Conservation (phyloP, 169 alveolate species). For the Amoebophrya sp. region DNA sequence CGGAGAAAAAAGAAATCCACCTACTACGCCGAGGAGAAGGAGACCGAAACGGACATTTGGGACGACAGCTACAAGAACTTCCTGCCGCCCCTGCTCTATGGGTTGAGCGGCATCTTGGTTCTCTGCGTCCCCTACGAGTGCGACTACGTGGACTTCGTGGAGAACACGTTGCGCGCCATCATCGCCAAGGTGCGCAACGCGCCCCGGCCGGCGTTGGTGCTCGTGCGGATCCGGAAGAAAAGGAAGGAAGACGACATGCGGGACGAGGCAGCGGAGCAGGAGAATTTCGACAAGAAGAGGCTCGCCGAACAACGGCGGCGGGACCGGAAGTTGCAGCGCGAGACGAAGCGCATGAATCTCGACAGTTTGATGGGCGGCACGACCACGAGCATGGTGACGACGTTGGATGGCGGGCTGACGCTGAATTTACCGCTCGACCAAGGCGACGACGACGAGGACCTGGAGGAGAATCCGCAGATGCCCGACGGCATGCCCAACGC, state of each 20-base stretch:
- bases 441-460: no score
- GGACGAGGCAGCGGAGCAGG: background rate
- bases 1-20: background rate
- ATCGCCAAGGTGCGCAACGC: background rate
- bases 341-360: no score
- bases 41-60: background rate
- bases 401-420: no score
- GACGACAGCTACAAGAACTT: background rate
- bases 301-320: background rate
- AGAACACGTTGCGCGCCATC: background rate
- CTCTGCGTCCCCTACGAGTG: background rate
- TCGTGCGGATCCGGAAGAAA: conserved; percentile 5
- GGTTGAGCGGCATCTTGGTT: background rate
- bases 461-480: no score
- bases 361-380: no score
- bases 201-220: background rate
- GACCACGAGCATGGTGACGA: no score
- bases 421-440: no score
- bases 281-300: background rate
- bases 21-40: background rate
- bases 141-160: conserved; percentile 13
- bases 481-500: no score
- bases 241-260: background rate
- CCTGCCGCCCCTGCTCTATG: background rate
- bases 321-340: background rate